Evolutionary conservation across 495 filamentous ascomycete genomes (phyloP).

Genomic region (Xylaria venustula): DNA sequence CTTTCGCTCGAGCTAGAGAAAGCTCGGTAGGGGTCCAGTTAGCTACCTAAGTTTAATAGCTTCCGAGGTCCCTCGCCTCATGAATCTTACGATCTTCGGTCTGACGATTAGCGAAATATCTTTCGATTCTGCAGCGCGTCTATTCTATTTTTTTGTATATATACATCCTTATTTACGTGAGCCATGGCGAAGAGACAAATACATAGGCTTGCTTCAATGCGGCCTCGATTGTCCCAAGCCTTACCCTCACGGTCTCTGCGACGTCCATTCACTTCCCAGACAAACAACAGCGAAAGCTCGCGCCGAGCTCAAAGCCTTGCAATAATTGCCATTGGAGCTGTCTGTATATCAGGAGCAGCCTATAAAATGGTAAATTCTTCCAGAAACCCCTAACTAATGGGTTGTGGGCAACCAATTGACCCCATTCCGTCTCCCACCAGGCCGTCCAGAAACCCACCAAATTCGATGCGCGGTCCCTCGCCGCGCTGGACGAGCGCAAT

Average conservation of each 20-base stretch:
- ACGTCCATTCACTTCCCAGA: conserved; percentile 21
- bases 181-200: conserved; percentile 27
- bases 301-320: conserved; percentile 15
- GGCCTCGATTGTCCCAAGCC: conserved; percentile 19
- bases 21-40: background rate
- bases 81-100: conserved; percentile 11
- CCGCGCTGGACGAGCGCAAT: conserved; percentile 64
- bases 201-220: conserved; percentile 19
- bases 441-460: conserved; percentile 35
- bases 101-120: conserved; percentile 3
- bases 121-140: background rate
- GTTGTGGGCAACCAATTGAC: conserved; percentile 18
- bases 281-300: conserved; percentile 17
- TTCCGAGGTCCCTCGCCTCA: conserved; percentile 7
- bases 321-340: conserved; percentile 20
- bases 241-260: conserved; percentile 14
- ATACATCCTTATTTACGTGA: no score
- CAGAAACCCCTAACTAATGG: background rate
- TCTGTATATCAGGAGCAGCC: conserved; percentile 20
- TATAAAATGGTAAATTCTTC: conserved; percentile 24
- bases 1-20: background rate
- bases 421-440: conserved; percentile 25
- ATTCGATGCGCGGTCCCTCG: conserved; percentile 56
- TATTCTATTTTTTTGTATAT: background rate
- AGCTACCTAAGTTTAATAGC: background rate